A percentile compares a stretch with the other conserved stretches of the same genome.
phyloP scores from a whole-genome alignment of 345 rosid species.

The Erodium maritimum region DNA sequence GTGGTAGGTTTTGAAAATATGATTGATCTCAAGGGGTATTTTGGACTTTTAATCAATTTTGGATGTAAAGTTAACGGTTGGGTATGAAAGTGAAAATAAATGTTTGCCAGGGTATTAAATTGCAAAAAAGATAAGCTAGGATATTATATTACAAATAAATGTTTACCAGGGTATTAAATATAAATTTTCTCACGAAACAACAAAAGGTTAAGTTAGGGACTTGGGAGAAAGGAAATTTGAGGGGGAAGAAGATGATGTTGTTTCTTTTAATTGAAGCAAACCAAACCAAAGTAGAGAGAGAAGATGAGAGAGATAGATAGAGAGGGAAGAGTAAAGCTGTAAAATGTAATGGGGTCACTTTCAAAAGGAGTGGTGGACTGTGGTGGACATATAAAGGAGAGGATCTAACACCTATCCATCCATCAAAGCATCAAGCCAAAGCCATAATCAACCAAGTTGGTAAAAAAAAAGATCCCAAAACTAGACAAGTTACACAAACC shows the following conservation, averaged over 20 bases:
- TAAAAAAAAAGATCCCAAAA: constrained; percentile 2
- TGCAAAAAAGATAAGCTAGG: too few species aligned
- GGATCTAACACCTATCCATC: constrained; percentile 6
- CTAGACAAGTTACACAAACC: neutral
- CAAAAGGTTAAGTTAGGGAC: constrained; percentile 9
- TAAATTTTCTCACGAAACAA: too few species aligned
- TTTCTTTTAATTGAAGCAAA: constrained; percentile 36
- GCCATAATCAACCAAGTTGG: constrained; percentile 1
- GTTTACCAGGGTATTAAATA: too few species aligned
- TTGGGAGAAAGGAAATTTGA: constrained; percentile 12
- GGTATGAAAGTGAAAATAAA: too few species aligned
- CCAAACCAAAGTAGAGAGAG: constrained; percentile 11
- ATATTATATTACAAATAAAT: too few species aligned
- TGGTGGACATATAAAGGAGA: constrained; percentile 18
- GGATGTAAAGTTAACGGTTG: too few species aligned
- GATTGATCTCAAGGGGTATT: too few species aligned
- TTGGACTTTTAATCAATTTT: too few species aligned
- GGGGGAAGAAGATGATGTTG: constrained; percentile 15
- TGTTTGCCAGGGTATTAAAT: too few species aligned
- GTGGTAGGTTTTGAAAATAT: too few species aligned
- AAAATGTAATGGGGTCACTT: constrained; percentile 25
- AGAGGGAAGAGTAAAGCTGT: neutral
- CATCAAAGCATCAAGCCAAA: neutral
- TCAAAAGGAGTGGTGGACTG: constrained; percentile 30
- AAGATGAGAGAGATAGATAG: constrained; percentile 3